phyloP scores from a whole-genome alignment of 345 rosid genomes.

The Salix viminalis region DNA sequence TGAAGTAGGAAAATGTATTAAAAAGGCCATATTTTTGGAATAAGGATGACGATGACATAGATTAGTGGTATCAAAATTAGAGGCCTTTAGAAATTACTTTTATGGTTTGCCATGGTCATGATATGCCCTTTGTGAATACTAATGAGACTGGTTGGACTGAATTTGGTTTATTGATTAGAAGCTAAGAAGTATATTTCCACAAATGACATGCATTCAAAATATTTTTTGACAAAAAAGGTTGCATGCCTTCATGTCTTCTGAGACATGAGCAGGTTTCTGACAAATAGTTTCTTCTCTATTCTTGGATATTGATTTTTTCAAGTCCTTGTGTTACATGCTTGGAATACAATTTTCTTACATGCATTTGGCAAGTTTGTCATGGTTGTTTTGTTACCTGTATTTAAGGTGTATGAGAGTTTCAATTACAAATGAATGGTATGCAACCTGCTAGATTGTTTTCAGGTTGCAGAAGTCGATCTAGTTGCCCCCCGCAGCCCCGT shows the following conservation, averaged over 20 bases:
- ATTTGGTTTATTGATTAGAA: not conserved
- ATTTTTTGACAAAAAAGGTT: not conserved
- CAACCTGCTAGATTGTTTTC: not conserved
- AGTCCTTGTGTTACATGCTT: not conserved
- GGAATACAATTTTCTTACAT: not conserved
- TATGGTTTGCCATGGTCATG: too few relatives aligned
- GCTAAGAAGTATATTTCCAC: not conserved
- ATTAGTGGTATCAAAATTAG: not conserved
- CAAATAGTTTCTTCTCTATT: not conserved
- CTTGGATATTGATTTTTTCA: not conserved
- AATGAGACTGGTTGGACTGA: not conserved
- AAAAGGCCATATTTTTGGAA: not conserved
- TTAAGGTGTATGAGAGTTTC: not conserved
- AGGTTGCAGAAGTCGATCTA: too few relatives aligned
- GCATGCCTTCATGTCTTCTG: not conserved
- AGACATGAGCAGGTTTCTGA: not conserved
- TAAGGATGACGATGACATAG: not conserved
- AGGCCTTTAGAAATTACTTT: too few relatives aligned
- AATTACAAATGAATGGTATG: not conserved
- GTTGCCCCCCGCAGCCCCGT: not conserved
- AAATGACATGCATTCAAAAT: too few relatives aligned
- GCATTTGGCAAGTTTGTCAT: not conserved
- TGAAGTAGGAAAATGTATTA: not conserved
- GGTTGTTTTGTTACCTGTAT: not conserved
- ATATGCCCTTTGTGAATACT: not conserved